Evolutionary conservation across 768 basidiomycete genomes (phyloP), one percentile per base, ranked within the genome.

Genomic region (Strobilomyces echinocephalus): DNA sequence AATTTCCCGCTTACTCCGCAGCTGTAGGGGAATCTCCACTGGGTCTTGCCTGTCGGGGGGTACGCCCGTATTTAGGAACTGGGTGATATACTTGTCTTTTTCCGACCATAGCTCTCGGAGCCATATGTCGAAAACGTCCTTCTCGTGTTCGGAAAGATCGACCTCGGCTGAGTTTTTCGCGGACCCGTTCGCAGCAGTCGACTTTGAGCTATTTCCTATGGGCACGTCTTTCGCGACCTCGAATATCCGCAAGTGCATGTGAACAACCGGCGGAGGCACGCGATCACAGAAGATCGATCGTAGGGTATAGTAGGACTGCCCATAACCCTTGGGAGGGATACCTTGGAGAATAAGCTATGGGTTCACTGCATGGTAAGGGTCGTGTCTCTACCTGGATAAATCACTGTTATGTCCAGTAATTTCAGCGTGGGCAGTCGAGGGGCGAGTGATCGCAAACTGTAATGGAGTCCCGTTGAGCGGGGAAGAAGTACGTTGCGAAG

Each of bases 401-500:
- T 81, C 56, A 95, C 77, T 0, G 97, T 98, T 42, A 97, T 74
- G 66, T 98, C 97, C n/a, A 98, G 74, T 12, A 99, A 69, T 59
- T 84, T 81, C 53, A 99, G 74, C 50, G 79, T 78, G 26, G 86
- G 87, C 21, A 95, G 79, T 53, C 87, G 81, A 20, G 92, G 84
- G 15, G 83, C 77, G 11, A 97, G 79, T 0, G 91, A 85, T 28
- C 90, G 83, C 43, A 98, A 74, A 60, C 84, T 88, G 66, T 89
- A 90, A 54, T 88, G 85, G 53, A 97, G 74, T 2, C 97, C 97
- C 1, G 91, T 95, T 40, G 97, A 93, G 50, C 95, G 84, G 6
- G 97, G 97, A 44, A 97, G 81, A 11, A 99, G 78, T n/a, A 81
- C 69, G 66, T 97, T 83, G 46, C 68, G 73, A 73, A 93, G 80